Evolutionary conservation across 768 basidiomycete genomes (phyloP).

Genomic region (Hericium alpestre): DNA sequence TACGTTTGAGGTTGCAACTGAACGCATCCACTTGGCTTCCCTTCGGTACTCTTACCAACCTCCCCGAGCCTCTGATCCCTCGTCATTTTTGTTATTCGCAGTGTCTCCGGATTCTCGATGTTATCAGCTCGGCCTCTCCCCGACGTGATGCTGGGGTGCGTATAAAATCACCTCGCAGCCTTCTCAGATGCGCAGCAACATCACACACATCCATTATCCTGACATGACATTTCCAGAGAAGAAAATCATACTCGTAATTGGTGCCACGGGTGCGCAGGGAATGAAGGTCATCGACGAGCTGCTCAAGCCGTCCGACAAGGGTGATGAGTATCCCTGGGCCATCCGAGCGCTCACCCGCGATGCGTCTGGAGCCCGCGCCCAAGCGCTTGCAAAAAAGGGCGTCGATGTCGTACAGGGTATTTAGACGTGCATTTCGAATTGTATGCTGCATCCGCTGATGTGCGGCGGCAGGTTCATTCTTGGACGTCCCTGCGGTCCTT

Average conservation of each 20-base stretch:
- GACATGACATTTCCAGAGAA: constrained; percentile 35
- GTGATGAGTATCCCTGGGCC: background rate
- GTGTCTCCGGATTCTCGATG: too few relatives aligned
- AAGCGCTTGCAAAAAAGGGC: background rate
- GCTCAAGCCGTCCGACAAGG: background rate
- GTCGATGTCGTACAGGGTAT: background rate
- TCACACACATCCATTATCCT: constrained; percentile 63
- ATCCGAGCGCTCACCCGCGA: background rate
- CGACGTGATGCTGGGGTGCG: too few relatives aligned
- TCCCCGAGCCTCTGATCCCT: too few relatives aligned
- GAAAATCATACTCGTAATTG: background rate
- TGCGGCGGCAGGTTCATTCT: constrained; percentile 8
- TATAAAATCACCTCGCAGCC: too few relatives aligned
- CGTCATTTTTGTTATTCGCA: too few relatives aligned
- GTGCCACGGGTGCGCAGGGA: background rate
- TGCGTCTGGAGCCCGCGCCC: background rate
- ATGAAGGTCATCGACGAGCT: background rate
- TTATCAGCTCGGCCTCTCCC: too few relatives aligned
- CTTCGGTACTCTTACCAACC: too few relatives aligned
- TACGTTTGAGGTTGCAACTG: too few relatives aligned
- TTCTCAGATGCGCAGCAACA: too few relatives aligned
- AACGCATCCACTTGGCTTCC: too few relatives aligned
- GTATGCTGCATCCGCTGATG: too few relatives aligned
- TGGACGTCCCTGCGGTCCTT: constrained; percentile 4
- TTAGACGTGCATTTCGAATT: background rate